Conservation (phyloP, 2,329 filamentous ascomycete species). For the Aspergillaceae sp. region DNA sequence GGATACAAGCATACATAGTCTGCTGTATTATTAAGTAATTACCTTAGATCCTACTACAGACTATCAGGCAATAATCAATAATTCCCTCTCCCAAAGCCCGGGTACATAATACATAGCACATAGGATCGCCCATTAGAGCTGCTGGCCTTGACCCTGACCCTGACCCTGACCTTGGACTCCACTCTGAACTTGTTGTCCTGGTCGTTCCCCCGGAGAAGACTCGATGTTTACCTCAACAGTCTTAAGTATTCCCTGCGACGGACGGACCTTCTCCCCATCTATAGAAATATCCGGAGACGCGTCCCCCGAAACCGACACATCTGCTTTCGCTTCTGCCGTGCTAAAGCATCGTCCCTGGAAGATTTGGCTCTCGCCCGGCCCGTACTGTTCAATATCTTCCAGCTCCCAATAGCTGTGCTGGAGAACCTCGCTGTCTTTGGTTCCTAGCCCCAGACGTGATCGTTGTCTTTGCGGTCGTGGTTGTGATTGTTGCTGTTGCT, state of each 20-base stretch:
- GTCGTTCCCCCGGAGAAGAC: conserved; percentile 5
- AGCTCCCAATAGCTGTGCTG: not conserved
- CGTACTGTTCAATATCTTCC: not conserved
- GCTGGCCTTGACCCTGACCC: not conserved
- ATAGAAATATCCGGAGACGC: not conserved
- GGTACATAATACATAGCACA: no score
- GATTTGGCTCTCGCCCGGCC: not conserved
- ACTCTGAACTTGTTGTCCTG: no score
- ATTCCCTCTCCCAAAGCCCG: no score
- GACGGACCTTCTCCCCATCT: not conserved
- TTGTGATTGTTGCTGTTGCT: not conserved
- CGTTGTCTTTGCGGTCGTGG: not conserved
- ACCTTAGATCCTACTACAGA: no score
- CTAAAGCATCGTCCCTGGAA: conserved; percentile 7
- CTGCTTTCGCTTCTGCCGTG: conserved; percentile 7
- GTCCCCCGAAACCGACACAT: conserved; percentile 1
- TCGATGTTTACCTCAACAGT: conserved; percentile 17
- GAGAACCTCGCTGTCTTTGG: not conserved
- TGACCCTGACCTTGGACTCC: not conserved
- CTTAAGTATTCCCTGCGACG: conserved; percentile 11
- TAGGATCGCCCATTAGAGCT: no score
- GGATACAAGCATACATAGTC: no score
- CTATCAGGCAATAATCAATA: no score
- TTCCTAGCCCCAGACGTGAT: not conserved
- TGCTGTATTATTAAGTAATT: no score